Base-by-base conservation (phyloP, 2,329 filamentous ascomycete species). In the Cladosporium cucumerinum region DNA sequence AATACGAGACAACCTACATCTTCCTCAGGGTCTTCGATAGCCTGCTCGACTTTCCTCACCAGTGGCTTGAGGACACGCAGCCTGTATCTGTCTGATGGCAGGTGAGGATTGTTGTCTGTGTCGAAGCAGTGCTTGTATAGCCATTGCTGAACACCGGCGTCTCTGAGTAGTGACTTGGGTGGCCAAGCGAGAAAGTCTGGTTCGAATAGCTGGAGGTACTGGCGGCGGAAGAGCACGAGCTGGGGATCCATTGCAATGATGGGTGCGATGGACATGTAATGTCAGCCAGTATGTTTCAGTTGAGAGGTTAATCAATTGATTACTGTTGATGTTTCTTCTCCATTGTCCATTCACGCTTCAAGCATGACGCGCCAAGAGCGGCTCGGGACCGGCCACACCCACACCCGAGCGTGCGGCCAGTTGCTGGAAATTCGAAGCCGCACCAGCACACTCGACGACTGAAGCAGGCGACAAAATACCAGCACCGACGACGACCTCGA, bases 1-100 rank as follows among this genome's bases (percentile, higher is more conserved):
- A 49, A 57, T 12, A n/a, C 46, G 32, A 18, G 30, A 36, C 25
- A 57, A 81, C 90, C 82, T 89, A 96, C 93, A 89, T 96, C 87
- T 82, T 91, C 84, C 71, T 97, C 91, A 77, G 92, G 93, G 76
- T 97, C 87, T 65, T 86, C 82, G 57, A 96, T 92, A 36, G 89
- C 86, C 32, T 82, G 79, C 76, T 97, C 92, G 61, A 97, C 87
- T 64, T 82, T 85, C 8, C 82, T 78, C 14, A 92, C 80, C 36
- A 97, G 82, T 67, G 86, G 81, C 75, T 96, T 97, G 60, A 97
- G 78, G 0, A 92, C 85, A 66, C 87, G 85, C 18, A 89, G 77
- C 69, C 88, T 87, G 74, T 96, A 96, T 60, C 88, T 81, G 23
- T 82, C 79, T 8, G 91, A 89, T 21, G 90, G 90, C 8, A 85